phyloP scores from a whole-genome alignment of 2,329 filamentous ascomycete species.

The Epichloe brachyelytri region DNA sequence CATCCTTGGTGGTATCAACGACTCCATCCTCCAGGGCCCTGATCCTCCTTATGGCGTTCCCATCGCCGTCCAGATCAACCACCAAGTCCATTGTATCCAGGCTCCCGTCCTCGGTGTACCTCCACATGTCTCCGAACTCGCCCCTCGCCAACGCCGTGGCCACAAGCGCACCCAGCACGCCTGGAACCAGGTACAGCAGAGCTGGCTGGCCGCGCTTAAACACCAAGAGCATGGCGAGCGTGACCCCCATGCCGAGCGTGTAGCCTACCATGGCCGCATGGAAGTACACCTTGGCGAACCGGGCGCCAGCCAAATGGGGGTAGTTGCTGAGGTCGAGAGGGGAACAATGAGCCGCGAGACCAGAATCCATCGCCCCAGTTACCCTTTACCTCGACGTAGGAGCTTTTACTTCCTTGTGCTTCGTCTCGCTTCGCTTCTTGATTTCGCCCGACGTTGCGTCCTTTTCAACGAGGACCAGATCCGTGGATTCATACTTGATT shows the following conservation, averaged over 20 bases:
- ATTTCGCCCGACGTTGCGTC: conserved; percentile 21
- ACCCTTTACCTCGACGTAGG: conserved; percentile 49
- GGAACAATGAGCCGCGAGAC: conserved; percentile 32
- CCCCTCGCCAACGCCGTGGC: conserved; percentile 56
- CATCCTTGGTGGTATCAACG: conserved; percentile 21
- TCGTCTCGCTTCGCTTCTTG: conserved; percentile 23
- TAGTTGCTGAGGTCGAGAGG: conserved; percentile 12
- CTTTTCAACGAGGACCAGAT: conserved; percentile 21
- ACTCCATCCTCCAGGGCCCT: conserved; percentile 25
- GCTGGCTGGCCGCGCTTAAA: conserved; percentile 80
- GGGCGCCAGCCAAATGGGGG: conserved; percentile 26
- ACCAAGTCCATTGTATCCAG: conserved; percentile 42
- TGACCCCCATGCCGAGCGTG: conserved; percentile 60
- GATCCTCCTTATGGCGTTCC: conserved; percentile 29
- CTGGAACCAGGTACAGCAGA: conserved; percentile 81
- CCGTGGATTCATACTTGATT: conserved; percentile 32
- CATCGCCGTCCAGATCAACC: conserved; percentile 39
- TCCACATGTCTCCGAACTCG: conserved; percentile 65
- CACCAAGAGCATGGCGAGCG: conserved; percentile 62
- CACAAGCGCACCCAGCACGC: conserved; percentile 66
- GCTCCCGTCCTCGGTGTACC: conserved; percentile 61
- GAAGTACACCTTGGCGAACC: conserved; percentile 80
- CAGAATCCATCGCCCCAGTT: conserved; percentile 79
- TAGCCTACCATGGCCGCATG: conserved; percentile 66
- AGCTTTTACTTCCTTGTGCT: conserved; percentile 36